Conservation (phyloP, 1,139 yeast species). For the Pichiaceae sp. region DNA sequence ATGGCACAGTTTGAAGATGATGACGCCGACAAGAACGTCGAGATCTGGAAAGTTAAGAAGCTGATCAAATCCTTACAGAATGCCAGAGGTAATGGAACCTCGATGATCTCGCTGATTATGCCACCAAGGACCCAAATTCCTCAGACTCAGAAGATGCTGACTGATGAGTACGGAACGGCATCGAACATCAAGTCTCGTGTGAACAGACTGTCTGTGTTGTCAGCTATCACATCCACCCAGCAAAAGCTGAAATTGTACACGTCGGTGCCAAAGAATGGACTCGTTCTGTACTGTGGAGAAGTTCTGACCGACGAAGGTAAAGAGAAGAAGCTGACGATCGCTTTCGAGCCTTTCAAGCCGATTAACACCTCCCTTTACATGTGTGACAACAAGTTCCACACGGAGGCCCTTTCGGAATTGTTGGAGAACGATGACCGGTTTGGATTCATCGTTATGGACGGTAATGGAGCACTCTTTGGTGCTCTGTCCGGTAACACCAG, state of each 20-base stretch:
- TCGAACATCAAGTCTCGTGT: conserved; percentile 96
- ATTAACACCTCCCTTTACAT: conserved; percentile 91
- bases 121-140: conserved; percentile 95
- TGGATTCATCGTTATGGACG: conserved; percentile 98
- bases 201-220: conserved; percentile 85
- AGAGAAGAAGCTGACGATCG: conserved; percentile 89
- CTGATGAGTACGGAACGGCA: conserved; percentile 98
- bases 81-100: conserved; percentile 97
- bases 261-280: conserved; percentile 86
- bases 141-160: conserved; percentile 79
- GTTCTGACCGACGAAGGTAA: conserved; percentile 95
- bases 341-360: conserved; percentile 96
- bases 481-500: conserved; percentile 95
- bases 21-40: conserved; percentile 87
- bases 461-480: conserved; percentile 96
- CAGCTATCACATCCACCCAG: conserved; percentile 97
- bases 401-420: conserved; percentile 90
- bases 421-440: conserved; percentile 92
- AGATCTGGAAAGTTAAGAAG: conserved; percentile 98
- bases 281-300: conserved; percentile 97
- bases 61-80: conserved; percentile 74
- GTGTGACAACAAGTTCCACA: conserved; percentile 97
- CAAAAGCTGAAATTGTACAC: conserved; percentile 88
- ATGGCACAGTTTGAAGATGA: conserved; percentile 34
- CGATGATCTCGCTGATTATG: conserved; percentile 93